These are phyloP conservation scores for Cladosporium sphaerospermum DNA, from an alignment of 2,329 filamentous ascomycete genomes.

Conservation along the genomic window DNA sequence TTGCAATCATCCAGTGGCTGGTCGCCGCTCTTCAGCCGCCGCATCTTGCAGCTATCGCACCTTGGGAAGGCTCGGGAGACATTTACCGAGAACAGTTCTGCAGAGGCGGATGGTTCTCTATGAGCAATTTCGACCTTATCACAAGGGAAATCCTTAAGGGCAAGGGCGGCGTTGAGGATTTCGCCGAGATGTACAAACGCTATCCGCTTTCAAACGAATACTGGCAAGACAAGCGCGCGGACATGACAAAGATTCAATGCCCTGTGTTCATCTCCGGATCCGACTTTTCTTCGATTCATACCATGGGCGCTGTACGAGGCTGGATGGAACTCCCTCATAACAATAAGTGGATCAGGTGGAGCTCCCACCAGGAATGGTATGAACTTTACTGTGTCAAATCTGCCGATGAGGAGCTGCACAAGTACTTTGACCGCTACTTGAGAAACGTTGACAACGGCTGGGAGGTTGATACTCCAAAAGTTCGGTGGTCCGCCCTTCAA, in stretches of 20 bases:
- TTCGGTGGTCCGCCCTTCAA: constrained; percentile 36
- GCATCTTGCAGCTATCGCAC: constrained; percentile 7
- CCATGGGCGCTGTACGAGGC: constrained; percentile 26
- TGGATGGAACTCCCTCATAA: constrained; percentile 34
- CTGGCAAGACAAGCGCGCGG: constrained; percentile 23
- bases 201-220: constrained; percentile 19
- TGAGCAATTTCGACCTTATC: constrained; percentile 34
- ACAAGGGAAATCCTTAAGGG: constrained; percentile 21
- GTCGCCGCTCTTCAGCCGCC: constrained; percentile 1
- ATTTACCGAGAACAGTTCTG: constrained; percentile 38
- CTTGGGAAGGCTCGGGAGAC: constrained; percentile 8
- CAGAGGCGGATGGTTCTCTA: constrained; percentile 37
- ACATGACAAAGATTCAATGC: constrained; percentile 20
- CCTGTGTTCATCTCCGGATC: constrained; percentile 22
- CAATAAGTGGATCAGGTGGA: constrained; percentile 42
- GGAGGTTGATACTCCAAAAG: constrained; percentile 42
- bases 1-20: constrained; percentile 24
- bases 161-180: constrained; percentile 17
- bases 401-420: constrained; percentile 33
- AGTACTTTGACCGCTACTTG: constrained; percentile 44
- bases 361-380: constrained; percentile 41
- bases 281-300: constrained; percentile 19
- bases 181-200: constrained; percentile 18
- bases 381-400: constrained; percentile 36
- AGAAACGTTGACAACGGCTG: constrained; percentile 40